Base-by-base conservation (phyloP, 2,329 filamentous ascomycete species). In the Penicillium sp. region DNA sequence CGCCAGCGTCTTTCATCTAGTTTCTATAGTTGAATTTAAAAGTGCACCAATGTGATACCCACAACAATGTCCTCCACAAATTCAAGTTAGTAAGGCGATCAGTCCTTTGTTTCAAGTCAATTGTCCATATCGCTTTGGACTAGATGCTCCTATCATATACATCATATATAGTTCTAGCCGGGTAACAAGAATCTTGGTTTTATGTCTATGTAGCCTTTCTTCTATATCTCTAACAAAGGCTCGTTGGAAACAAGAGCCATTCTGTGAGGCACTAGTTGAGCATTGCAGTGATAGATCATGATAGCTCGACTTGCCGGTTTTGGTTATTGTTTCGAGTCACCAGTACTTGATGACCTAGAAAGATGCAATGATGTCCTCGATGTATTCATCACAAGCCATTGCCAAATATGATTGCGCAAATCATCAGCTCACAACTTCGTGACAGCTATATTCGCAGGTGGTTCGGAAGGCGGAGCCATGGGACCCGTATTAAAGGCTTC, bases 401-500 rank as follows among this genome's bases (percentile, higher is more conserved):
- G 20, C 8, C 18, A 2, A 6, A 18, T 7, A 34, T 10, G 1
- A 34, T 11, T 18, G 8, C 16, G 6, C 4, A 14, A n/a, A n/a
- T 3, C 2, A 22, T 32, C 9, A 9, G 2, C 34, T 63, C 55
- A 70, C 50, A 70, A 50, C 59, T 70, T 70, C 7, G 55, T 60
- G 8, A 38, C 57, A 24, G 45, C 40, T 14, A 43, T 53, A 53
- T 47, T 50, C 18, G 45, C 38, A 46, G 61, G 22, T 22, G 38
- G 38, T 9, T 64, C 70, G 42, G 68, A 57, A 16, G 54, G 26
- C 2, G 61, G 60, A 42, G 62, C 56, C 69, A 73, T 70, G 14
- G 68, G 62, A 5, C 68, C 68, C n/a, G 67, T 68, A 66, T 78
- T 72, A 60, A 79, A 79, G 31, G 72, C 72, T 64, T 79, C 77